phyloP scores from a whole-genome alignment of 1,139 yeast species.

The Pichia sp. region DNA sequence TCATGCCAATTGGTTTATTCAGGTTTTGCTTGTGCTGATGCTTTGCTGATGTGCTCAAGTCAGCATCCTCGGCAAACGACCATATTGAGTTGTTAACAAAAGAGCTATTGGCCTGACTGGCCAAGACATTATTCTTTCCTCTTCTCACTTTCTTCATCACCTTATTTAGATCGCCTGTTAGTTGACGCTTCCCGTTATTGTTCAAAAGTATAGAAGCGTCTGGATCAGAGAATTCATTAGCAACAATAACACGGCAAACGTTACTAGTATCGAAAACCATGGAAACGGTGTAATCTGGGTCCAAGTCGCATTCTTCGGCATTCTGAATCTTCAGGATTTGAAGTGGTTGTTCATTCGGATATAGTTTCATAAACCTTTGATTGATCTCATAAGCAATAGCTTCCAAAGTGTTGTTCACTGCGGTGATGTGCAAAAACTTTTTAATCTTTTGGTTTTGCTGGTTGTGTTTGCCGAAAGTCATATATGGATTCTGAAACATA shows the following conservation, averaged over 20 bases:
- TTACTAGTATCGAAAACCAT: constrained; percentile 57
- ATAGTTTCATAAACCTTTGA: constrained; percentile 48
- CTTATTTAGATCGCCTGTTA: constrained; percentile 18
- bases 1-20: constrained; percentile 11
- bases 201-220: neutral
- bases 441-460: constrained; percentile 22
- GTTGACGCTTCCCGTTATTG: constrained; percentile 21
- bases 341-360: constrained; percentile 53
- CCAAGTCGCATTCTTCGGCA: constrained; percentile 59
- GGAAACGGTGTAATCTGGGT: constrained; percentile 60
- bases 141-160: constrained; percentile 20
- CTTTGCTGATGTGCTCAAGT: neutral
- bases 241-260: constrained; percentile 47
- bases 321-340: constrained; percentile 57
- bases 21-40: neutral
- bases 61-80: constrained; percentile 14
- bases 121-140: neutral
- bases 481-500: too few species aligned
- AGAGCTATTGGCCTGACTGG: neutral
- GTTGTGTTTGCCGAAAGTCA: constrained; percentile 4
- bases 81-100: constrained; percentile 5
- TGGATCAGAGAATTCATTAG: constrained; percentile 27
- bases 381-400: constrained; percentile 44
- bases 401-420: constrained; percentile 37
- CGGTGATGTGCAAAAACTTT: constrained; percentile 58